A percentile compares a stretch with the other conserved stretches of the same genome.
phyloP scores from a whole-genome alignment of 78 protist genomes.

The Protostelium mycophagum region DNA sequence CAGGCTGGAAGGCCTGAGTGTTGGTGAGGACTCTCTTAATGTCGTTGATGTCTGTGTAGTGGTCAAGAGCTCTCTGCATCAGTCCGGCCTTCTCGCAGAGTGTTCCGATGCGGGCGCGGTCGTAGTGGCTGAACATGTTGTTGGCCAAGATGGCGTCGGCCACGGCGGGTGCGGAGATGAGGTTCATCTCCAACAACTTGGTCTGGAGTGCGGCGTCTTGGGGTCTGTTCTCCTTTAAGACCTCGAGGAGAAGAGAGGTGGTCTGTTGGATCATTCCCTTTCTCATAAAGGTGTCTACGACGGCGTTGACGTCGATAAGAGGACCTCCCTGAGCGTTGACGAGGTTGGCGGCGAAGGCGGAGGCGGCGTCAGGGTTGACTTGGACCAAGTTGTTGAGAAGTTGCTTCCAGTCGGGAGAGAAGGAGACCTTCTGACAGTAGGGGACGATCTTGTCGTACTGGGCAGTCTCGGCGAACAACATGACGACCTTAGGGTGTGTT shows the following conservation, averaged over 20 bases:
- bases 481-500: constrained; percentile 82
- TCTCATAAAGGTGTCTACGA: constrained; percentile 87
- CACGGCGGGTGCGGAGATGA: constrained; percentile 88
- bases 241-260: constrained; percentile 92
- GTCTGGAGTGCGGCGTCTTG: constrained; percentile 95
- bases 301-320: constrained; percentile 60
- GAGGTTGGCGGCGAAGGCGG: constrained; percentile 80
- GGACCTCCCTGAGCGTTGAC: constrained; percentile 67
- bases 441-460: constrained; percentile 87
- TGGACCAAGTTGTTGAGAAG: constrained; percentile 63
- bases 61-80: constrained; percentile 94
- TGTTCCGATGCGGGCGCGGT: constrained; percentile 80
- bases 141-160: constrained; percentile 95
- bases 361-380: constrained; percentile 83
- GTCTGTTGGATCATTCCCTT: constrained; percentile 81
- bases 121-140: constrained; percentile 90
- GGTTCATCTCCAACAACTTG: constrained; percentile 92
- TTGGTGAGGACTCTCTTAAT: constrained; percentile 88
- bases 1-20: constrained; percentile 41
- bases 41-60: constrained; percentile 90
- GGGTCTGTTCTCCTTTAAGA: constrained; percentile 80
- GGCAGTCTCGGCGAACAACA: constrained; percentile 84
- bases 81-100: constrained; percentile 97
- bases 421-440: constrained; percentile 84
- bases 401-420: constrained; percentile 73